phyloP scores from a whole-genome alignment of 2,329 filamentous ascomycete genomes.

The Mycosphaerelloides madeirae region DNA sequence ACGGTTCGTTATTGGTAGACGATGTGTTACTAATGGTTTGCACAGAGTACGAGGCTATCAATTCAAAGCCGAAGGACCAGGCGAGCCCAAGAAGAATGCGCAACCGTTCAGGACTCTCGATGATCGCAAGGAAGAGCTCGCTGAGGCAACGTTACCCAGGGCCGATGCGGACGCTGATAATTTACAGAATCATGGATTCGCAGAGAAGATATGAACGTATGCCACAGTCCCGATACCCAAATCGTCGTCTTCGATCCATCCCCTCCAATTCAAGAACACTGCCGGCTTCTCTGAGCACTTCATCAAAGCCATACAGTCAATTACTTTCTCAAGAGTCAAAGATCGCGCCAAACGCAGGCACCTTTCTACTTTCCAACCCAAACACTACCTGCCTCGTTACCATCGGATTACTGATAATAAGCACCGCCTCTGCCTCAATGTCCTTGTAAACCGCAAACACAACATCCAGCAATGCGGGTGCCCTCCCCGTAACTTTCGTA shows the following conservation, averaged over 20 bases:
- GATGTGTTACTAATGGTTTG: constrained; percentile 9
- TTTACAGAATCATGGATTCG: constrained; percentile 43
- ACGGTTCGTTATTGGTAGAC: constrained; percentile 3
- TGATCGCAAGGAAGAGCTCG: constrained; percentile 44
- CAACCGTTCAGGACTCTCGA: constrained; percentile 61
- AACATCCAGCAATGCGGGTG: constrained; percentile 55
- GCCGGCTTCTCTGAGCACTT: too few relatives aligned
- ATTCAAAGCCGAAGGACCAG: constrained; percentile 63
- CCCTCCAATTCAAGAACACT: too few relatives aligned
- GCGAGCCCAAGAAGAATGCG: constrained; percentile 62
- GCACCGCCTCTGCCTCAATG: constrained; percentile 60
- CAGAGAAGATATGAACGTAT: constrained; percentile 17
- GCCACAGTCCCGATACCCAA: too few relatives aligned
- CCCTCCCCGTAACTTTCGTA: constrained; percentile 54
- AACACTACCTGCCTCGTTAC: constrained; percentile 66
- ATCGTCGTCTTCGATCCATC: too few relatives aligned
- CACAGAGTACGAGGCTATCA: constrained; percentile 70
- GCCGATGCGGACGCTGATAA: constrained; percentile 49
- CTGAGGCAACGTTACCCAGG: constrained; percentile 43
- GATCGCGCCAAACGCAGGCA: constrained; percentile 68
- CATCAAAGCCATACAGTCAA: too few relatives aligned
- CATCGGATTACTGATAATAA: constrained; percentile 66
- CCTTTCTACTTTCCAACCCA: constrained; percentile 60
- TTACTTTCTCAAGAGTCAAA: constrained; percentile 53
- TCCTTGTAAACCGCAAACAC: constrained; percentile 49